Evolutionary conservation across 345 rosid genomes (phyloP).

Genomic region (Murraya paniculata): DNA sequence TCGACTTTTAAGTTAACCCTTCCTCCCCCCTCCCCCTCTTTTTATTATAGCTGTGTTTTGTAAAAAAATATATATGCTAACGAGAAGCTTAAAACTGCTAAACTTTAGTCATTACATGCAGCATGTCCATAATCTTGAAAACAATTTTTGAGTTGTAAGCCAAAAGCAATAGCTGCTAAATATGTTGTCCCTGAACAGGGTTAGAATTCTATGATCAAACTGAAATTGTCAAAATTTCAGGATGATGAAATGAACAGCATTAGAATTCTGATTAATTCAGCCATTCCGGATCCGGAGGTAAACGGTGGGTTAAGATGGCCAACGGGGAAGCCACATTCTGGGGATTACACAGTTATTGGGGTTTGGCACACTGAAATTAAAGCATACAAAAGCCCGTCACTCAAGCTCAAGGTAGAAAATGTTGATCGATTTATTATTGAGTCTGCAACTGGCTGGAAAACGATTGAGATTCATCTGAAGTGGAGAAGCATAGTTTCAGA

Average conservation of each 20-base stretch:
- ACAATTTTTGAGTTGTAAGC: too few species aligned
- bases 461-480: conserved; percentile 41
- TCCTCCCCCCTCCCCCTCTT: neutral
- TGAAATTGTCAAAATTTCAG: conserved; percentile 30
- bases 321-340: conserved; percentile 36
- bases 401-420: conserved; percentile 48
- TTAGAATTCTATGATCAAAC: neutral
- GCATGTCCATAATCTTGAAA: neutral
- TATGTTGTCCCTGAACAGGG: neutral
- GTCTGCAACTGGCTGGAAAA: conserved; percentile 34
- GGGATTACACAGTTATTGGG: conserved; percentile 36
- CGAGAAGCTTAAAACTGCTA: neutral
- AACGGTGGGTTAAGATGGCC: conserved; percentile 81
- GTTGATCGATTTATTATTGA: conserved; percentile 57
- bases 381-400: conserved; percentile 35
- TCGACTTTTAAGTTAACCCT: neutral
- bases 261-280: conserved; percentile 39
- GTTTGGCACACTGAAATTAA: conserved; percentile 43
- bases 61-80: too few species aligned
- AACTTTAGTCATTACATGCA: neutral
- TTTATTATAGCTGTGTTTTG: neutral
- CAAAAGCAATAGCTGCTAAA: too few species aligned
- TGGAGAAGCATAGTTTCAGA: conserved; percentile 48
- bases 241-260: conserved; percentile 54
- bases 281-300: conserved; percentile 51